Base-by-base conservation (phyloP, 352 stramenopile species). In the Globisporangium takayamanum region DNA sequence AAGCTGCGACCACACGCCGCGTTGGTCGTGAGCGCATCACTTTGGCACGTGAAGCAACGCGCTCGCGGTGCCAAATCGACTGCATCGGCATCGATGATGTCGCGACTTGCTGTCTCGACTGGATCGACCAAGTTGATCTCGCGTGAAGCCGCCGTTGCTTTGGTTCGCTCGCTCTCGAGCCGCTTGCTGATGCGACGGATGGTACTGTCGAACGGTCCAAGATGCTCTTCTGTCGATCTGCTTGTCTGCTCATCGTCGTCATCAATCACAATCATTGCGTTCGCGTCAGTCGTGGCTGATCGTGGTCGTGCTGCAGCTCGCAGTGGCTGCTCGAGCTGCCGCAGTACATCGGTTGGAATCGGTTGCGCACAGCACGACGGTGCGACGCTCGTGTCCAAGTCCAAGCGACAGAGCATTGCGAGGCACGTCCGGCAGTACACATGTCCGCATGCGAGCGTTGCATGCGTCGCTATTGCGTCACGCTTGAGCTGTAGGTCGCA, bases 1-100 rank as follows among this genome's bases (percentile, higher is more conserved):
- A 81, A 69, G 8, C 53, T 49, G 42, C 72, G 67, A 11, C 64
- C 64, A 25, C 67, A 56, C 54, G 54, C 28, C 50, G 60, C 20
- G 11, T 36, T 22, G 1, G 48, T 28, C 12, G n/a, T 47, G 53
- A 74, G 4, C 4, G 37, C 25, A 55, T 48, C 5, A 44, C 2
- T 36, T 49, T 62, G 36, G 33, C 56, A 62, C 8, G 36, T 20
- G 14, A 44, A 49, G 25, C 56, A 62, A 16, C 22, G 47, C 47
- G 22, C 25, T 2, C 25, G 6, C 14, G 16, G 18, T 20, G 20
- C n/a, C 33, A 57, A 22, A 25, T 73, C 59, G 14, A 20, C 36
- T 18, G 41, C 16, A 36, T 26, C 37, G 2, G n/a, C 44, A 18
- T 10, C 44, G 8, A 14, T n/a, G 6, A 20, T 5, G 0, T 52